A percentile compares a stretch with the other conserved stretches of the same genome.
phyloP scores from a whole-genome alignment of 1,284 basidiomycete genomes.

The Ganoderma sp. region DNA sequence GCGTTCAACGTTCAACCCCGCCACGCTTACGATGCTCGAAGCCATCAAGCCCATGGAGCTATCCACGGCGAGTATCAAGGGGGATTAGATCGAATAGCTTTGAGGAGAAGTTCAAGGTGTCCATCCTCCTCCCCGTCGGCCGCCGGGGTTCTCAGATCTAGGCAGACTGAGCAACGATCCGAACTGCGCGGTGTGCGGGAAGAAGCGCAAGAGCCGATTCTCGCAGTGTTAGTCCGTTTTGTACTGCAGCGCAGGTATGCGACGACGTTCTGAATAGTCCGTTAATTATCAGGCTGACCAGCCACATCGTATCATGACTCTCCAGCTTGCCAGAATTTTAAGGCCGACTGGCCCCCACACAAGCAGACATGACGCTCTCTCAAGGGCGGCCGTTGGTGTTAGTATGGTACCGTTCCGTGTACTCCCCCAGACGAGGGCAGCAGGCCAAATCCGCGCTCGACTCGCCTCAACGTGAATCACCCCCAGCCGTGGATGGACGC shows the following conservation, averaged over 20 bases:
- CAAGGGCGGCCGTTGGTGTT: slow-evolving; percentile 48
- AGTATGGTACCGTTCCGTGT: slow-evolving; percentile 39
- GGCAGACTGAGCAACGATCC: slow-evolving; percentile 43
- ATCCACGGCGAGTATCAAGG: slow-evolving; percentile 31
- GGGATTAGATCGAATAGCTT: no score
- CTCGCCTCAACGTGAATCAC: slow-evolving; percentile 17
- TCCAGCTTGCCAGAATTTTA: slow-evolving; percentile 49
- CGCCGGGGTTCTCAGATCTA: slow-evolving; percentile 44
- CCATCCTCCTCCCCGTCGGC: slow-evolving; percentile 49
- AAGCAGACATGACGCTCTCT: slow-evolving; percentile 47
- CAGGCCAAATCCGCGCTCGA: no score
- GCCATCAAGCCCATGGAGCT: slow-evolving; percentile 32
- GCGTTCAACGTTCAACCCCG: slow-evolving; percentile 17
- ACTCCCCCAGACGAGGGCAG: slow-evolving; percentile 15
- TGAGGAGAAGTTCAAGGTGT: slow-evolving; percentile 33
- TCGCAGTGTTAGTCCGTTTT: slow-evolving; percentile 44
- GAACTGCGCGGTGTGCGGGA: slow-evolving; percentile 49
- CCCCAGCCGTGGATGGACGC: not conserved
- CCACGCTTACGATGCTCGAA: not conserved
- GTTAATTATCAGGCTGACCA: no score
- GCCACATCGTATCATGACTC: no score
- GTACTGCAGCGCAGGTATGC: slow-evolving; percentile 46
- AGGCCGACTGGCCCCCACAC: slow-evolving; percentile 47
- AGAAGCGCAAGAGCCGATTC: slow-evolving; percentile 42
- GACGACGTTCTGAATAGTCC: no score